phyloP scores from a whole-genome alignment of 768 basidiomycete species.

The Termitomyces sp. region DNA sequence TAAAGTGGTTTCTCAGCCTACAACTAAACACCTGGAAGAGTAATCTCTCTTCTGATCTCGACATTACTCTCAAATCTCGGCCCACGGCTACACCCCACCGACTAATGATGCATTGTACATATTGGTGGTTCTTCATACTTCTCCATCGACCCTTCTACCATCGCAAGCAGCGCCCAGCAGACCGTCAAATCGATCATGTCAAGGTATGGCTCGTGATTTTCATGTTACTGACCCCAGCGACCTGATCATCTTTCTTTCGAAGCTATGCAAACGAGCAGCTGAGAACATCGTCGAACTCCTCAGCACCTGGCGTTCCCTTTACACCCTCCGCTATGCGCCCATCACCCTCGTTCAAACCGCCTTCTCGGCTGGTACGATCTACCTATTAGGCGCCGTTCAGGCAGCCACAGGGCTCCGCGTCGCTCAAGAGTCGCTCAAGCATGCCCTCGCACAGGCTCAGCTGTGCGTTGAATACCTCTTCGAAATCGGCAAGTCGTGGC shows the following conservation, averaged over 20 bases:
- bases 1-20: slow-evolving; percentile 24
- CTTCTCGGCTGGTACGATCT: slow-evolving; percentile 59
- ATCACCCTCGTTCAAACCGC: slow-evolving; percentile 54
- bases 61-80: slow-evolving; percentile 44
- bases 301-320: slow-evolving; percentile 45
- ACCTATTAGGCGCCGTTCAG: slow-evolving; percentile 50
- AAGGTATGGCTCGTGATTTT: slow-evolving; percentile 33
- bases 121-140: slow-evolving; percentile 58
- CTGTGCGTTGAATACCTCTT: slow-evolving; percentile 45
- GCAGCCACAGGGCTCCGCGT: slow-evolving; percentile 45
- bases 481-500: slow-evolving; percentile 54
- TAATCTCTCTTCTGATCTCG: slow-evolving; percentile 40
- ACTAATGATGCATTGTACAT: slow-evolving; percentile 52
- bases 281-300: slow-evolving; percentile 54
- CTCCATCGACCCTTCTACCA: slow-evolving; percentile 56
- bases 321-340: slow-evolving; percentile 53
- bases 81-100: slow-evolving; percentile 48
- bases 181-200: slow-evolving; percentile 45
- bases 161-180: slow-evolving; percentile 34
- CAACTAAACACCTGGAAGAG: slow-evolving; percentile 48
- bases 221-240: slow-evolving; percentile 9
- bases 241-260: slow-evolving; percentile 16
- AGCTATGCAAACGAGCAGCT: slow-evolving; percentile 52
- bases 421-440: slow-evolving; percentile 41
- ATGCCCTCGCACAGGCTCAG: slow-evolving; percentile 39